Base-by-base conservation (phyloP, 2,329 filamentous ascomycete genomes). In the Mariannaea elegans region DNA sequence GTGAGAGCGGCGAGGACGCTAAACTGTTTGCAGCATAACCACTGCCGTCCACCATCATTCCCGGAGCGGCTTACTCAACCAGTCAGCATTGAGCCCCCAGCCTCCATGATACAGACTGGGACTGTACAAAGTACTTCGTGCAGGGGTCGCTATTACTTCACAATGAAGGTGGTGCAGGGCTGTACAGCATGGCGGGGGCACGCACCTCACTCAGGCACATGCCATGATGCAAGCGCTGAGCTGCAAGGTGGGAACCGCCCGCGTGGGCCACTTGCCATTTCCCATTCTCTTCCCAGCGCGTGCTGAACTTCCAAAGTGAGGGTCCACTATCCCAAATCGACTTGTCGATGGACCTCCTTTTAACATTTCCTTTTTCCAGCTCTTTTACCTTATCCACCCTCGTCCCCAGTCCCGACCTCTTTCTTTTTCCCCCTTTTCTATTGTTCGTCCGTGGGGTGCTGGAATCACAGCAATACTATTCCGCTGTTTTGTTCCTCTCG, bases 341-440 rank as follows among this genome's bases (percentile, higher is more conserved):
- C 60, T 55, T 60, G 50, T 67, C 56, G 57, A 71, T 63, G 61
- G 62, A 63, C 67, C 68, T 71, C 68, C 68, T 71, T 71, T 70
- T 44, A 38, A 39, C 42, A 55, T 55, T 47, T 71, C 56, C 41
- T 53, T 46, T 56, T 62, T 49, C 54, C 12, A 36, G 32, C 7
- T 31, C 24, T 36, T 41, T 47, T 19, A 10, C 18, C 23, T 18
- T 47, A 47, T 61, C 46, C 54, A 41, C 39, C 19, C 39, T 36
- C 23, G 41, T 27, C 58, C 53, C 52, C 46, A 32, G 24, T 48
- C 62, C 69, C 63, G 63, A 60, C 65, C 66, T 71, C 67, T 62
- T 18, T 59, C 62, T 61, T 56, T 63, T 62, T 51, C 42, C 32
- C 47, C 59, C 45, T 41, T 38, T 42, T 14, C 29, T 42, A 31